Base-by-base conservation (phyloP, 805 yeast genomes). In the Nakazawaea laoshanensis region DNA sequence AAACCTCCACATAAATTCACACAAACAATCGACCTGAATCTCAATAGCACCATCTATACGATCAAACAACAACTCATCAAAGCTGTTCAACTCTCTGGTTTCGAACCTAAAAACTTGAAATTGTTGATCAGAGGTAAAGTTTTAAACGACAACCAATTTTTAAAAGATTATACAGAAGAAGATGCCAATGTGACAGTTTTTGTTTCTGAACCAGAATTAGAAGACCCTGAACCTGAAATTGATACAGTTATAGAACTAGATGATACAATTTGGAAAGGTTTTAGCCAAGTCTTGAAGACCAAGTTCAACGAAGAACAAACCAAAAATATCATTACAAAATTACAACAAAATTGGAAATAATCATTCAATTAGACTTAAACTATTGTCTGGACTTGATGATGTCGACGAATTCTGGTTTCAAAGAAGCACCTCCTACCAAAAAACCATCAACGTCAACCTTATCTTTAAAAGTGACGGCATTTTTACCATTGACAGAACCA, bases 371-470 rank as follows among this genome's bases (percentile, higher is more conserved):
- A 16, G 5, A 12, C 7, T 14, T 25, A 25, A 13, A 9, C 7
- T 75, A 84, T 58, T 68, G 65, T 80, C 95, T 81, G 35, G 94
- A 83, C 70, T 83, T 89, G 75, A 92, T 72, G 58, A 92, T 92
- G 66, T 86, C 92, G 55, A 85, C 77, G 57, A 92, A 92, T 70
- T 92, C 98, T 46, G 98, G 95, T 76, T 92, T 92, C 64, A 92
- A 77, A 29, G 94, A 85, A 56, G 98, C 98, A 70, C 98, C 98
- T 57, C 98, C 98, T 51, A 92, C 98, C 55, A 92, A 77, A 89
- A 88, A 92, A 35, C 98, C 98, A 57, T 92, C 98, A 44, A 92
- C 94, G 56, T 92, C 96, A 17, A 67, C 66, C 76, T 86, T 86
- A 67, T 77, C 92, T 69, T 78, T 85, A 77, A 92, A 88, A 46